Conservation (phyloP, 441 rosid genomes). For the Dalechampia spathulata region DNA sequence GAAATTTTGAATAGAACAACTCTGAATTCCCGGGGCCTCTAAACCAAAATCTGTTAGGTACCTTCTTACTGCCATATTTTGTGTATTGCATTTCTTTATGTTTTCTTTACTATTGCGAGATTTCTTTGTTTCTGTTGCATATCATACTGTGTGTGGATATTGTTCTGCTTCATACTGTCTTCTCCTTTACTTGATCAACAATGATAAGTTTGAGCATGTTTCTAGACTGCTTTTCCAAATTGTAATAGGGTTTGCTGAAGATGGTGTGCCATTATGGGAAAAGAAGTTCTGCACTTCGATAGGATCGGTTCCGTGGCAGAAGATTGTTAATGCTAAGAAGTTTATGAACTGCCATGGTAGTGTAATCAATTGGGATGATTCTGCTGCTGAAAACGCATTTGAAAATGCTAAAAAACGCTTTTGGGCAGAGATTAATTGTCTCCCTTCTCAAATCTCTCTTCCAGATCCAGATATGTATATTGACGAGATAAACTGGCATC, state of each 20-base stretch:
- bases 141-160: too few relatives aligned
- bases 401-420: slow-evolving; percentile 50
- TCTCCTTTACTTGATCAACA: neutral
- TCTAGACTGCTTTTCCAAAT: slow-evolving; percentile 1
- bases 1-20: neutral
- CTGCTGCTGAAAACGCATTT: slow-evolving; percentile 76
- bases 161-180: neutral
- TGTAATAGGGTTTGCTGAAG: slow-evolving; percentile 32
- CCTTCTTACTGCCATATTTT: neutral
- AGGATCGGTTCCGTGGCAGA: slow-evolving; percentile 74
- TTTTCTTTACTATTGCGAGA: neutral
- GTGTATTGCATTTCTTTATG: neutral
- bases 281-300: slow-evolving; percentile 64
- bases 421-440: slow-evolving; percentile 54
- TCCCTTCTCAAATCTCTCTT: slow-evolving; percentile 32
- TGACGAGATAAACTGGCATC: slow-evolving; percentile 62
- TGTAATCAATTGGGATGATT: slow-evolving; percentile 72
- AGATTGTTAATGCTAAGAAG: slow-evolving; percentile 46
- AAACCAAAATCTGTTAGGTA: neutral
- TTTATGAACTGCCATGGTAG: slow-evolving; percentile 33
- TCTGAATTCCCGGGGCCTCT: neutral
- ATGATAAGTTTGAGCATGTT: neutral
- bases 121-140: neutral
- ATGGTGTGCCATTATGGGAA: slow-evolving; percentile 79
- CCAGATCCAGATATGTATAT: slow-evolving; percentile 60